A percentile compares a stretch with the other conserved stretches of the same genome.
Evolutionary conservation across 495 filamentous ascomycete species (phyloP).

Genomic region (Penicillium alfredii): DNA sequence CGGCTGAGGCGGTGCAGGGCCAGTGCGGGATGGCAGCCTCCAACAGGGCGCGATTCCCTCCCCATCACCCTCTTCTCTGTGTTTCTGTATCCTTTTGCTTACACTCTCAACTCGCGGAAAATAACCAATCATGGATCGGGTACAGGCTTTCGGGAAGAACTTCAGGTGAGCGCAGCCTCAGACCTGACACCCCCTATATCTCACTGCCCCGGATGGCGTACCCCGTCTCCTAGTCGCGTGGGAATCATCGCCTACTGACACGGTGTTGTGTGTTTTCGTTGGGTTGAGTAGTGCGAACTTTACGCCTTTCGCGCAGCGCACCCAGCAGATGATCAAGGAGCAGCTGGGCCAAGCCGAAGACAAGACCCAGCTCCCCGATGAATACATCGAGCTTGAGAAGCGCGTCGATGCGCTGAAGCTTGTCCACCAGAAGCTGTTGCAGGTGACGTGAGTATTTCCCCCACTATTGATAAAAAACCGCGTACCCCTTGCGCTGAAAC

Average conservation of each 20-base stretch:
- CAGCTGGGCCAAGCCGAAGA: slow-evolving; percentile 93
- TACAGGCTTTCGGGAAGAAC: slow-evolving; percentile 71
- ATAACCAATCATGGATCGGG: slow-evolving; percentile 54
- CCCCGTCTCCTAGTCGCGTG: no score
- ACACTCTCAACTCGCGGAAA: slow-evolving; percentile 2
- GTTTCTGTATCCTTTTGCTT: slow-evolving; percentile 1
- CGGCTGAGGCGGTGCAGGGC: slow-evolving; percentile 21
- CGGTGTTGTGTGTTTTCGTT: slow-evolving; percentile 18
- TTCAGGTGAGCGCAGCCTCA: no score
- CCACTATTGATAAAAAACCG: no score
- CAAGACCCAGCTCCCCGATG: slow-evolving; percentile 94
- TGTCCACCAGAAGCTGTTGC: slow-evolving; percentile 92
- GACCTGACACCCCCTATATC: no score
- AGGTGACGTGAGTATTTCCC: slow-evolving; percentile 73
- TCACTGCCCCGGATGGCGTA: no score
- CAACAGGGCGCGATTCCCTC: slow-evolving; percentile 12
- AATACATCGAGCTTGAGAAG: slow-evolving; percentile 98
- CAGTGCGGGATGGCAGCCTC: slow-evolving; percentile 12
- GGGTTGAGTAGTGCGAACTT: slow-evolving; percentile 52
- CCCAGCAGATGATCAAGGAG: slow-evolving; percentile 95
- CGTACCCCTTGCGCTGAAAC: no score
- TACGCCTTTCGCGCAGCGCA: slow-evolving; percentile 87
- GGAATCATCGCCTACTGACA: slow-evolving; percentile 26
- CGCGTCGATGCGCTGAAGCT: slow-evolving; percentile 95
- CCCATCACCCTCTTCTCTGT: slow-evolving; percentile 1